Evolutionary conservation across 768 basidiomycete species (phyloP), one percentile per base, ranked within the genome.

Genomic region (Pluteus cervinus): DNA sequence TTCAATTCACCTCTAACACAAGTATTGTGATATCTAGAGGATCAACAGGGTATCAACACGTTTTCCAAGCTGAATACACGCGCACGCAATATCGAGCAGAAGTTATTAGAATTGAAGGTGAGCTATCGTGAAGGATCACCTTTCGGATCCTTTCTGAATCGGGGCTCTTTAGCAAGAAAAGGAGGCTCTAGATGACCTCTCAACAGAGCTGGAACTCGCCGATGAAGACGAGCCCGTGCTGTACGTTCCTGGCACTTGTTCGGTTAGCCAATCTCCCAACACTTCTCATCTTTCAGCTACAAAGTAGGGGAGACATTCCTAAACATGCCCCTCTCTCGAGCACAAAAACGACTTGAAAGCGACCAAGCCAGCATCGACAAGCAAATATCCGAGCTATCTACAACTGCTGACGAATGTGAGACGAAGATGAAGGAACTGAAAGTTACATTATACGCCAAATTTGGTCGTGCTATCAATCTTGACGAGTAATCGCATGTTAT

Each of bases 41-140:
- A 92, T 57, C 92, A 97, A 57, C 81, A 91, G 47, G 76, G 78
- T 20, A 97, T 97, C 63, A 94, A 83, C 62, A 70, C 77, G 0
- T 96, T 97, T 57, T 94, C 91, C 0, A 93, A 90, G 57, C 68
- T 93, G 25, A 96, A 94, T 50, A 81, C 80, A 6, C 78, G 91
- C 32, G 59, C 87, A 41, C 71, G 78, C 5, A 68, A 70, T 18
- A 68, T 90, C 24, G 79, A 87, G 49, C 86, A 82, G 44, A 79
- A 76, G 37, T 69, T 92, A 21, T 71, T 79, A 38, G 62, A 61
- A 17, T 71, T 91, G 50, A 86, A 86, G 74, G 92, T 90, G 23
- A 12, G 61, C 51, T 37, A 8, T 10, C 7, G 17, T 33, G 22
- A 26, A 8, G 24, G 25, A 31, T 23, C 24, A 10, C 12, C 14